Base-by-base conservation (phyloP, 352 stramenopile genomes). In the Hyaloperonospora arabidopsidis region DNA sequence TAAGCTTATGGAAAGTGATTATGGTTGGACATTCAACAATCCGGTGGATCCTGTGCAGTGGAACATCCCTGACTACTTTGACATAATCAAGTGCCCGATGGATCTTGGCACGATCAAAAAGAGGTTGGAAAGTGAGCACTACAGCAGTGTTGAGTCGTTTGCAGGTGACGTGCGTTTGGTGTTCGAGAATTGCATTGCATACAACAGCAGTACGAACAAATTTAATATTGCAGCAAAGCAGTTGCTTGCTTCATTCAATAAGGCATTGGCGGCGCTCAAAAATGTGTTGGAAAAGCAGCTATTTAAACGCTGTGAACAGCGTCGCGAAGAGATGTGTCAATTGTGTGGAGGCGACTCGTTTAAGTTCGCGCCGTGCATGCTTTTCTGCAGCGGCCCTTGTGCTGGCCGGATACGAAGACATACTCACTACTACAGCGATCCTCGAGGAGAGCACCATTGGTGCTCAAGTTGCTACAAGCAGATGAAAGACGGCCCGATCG, bases 61-160 rank as follows among this genome's bases (percentile, higher is more conserved):
- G 66, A 86, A 93, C 45, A 95, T 98, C 49, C 89, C 89, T 1
- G 84, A 95, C 58, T 95, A 95, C 53, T 89, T 93, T 49, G 78
- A 95, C 32, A 87, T 95, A 23, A 89, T 99, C 66, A 98, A 98
- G 63, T 93, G 90, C 45, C 96, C 97, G 0, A 99, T 99, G 96
- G 97, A 99, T 72, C 78, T 99, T 17, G 94, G 95, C 17, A 98
- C 95, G n/a, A 97, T 99, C 63, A 95, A 96, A 65, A 98, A 97
- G 67, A 78, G 89, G 1, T 61, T 98, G 23, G 95, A 98, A 57
- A 95, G 88, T 63, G 87, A 94, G 50, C 85, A 93, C 44, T 99
- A 99, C 78, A 87, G 82, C 62, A 93, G 82, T 11, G 84, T 93
- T 15, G 82, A 94, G 49, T 79, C 82, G 13, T 93, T 93, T 68